These are phyloP conservation scores for Allium sativum DNA, from an alignment of 106 monocot genomes.

Conservation along the genomic window DNA sequence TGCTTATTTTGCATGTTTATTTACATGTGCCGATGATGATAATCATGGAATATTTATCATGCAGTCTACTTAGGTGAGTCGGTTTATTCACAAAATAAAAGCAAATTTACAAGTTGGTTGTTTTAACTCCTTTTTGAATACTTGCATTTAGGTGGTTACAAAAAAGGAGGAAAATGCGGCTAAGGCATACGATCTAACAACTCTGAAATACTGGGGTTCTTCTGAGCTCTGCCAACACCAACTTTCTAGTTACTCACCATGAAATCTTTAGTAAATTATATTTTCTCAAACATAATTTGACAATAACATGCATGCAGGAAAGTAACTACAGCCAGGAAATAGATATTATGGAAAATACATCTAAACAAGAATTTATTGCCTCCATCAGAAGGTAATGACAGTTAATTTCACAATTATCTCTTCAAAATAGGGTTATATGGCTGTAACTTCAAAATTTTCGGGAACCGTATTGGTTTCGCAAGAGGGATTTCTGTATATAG, in stretches of 20 bases:
- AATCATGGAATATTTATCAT: not conserved
- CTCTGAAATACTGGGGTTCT: constrained; percentile 63
- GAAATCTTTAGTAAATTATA: not conserved
- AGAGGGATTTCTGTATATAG: constrained; percentile 37
- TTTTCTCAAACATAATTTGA: not conserved
- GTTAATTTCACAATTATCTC: not conserved
- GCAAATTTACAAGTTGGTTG: not conserved
- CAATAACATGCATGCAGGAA: constrained; percentile 16
- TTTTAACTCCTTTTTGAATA: not conserved
- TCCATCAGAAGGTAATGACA: constrained; percentile 52
- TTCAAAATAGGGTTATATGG: no score
- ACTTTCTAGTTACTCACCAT: constrained; percentile 33
- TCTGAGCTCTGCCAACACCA: constrained; percentile 32
- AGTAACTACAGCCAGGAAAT: constrained; percentile 40
- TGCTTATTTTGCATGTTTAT: not conserved
- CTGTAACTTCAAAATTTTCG: not conserved
- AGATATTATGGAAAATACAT: constrained; percentile 70
- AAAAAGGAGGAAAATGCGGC: constrained; percentile 58
- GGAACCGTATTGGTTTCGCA: constrained; percentile 38
- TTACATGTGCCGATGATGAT: not conserved
- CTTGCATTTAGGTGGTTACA: constrained; percentile 28
- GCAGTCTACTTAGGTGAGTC: constrained; percentile 49
- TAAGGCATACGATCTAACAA: constrained; percentile 54
- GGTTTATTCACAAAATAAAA: not conserved
- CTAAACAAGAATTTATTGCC: constrained; percentile 63